A percentile compares a stretch with the other conserved stretches of the same genome.
These are phyloP conservation scores for Fusarium kyushuense DNA, from an alignment of 2,329 filamentous ascomycete species.

Conservation along the genomic window DNA sequence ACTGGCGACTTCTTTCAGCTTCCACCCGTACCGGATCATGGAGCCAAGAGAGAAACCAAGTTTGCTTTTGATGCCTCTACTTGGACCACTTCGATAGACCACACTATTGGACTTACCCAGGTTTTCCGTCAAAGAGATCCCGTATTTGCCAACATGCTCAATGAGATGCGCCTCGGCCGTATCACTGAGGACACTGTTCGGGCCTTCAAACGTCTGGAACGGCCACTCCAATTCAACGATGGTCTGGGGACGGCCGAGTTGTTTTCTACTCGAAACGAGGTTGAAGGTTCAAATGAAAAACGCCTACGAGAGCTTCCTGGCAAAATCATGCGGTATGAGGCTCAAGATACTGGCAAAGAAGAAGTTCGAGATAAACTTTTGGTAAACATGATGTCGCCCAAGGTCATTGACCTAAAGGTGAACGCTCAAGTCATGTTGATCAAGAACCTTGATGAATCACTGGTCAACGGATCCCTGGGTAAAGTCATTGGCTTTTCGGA, in stretches of 20 bases:
- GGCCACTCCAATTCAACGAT: constrained; percentile 79
- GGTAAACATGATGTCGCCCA: constrained; percentile 92
- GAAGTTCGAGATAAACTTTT: constrained; percentile 80
- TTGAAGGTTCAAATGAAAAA: constrained; percentile 84
- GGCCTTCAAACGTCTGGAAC: constrained; percentile 78
- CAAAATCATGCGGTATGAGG: constrained; percentile 74
- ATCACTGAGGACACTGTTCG: constrained; percentile 81
- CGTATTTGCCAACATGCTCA: constrained; percentile 92
- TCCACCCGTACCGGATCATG: constrained; percentile 87
- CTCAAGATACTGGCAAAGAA: constrained; percentile 80
- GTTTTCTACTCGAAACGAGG: constrained; percentile 90
- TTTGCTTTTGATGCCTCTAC: constrained; percentile 94
- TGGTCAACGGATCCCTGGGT: constrained; percentile 95
- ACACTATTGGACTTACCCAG: constrained; percentile 94
- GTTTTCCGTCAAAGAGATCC: constrained; percentile 96
- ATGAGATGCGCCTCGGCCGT: constrained; percentile 93
- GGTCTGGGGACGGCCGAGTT: constrained; percentile 81
- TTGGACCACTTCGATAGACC: constrained; percentile 92
- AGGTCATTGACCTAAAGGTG: constrained; percentile 82
- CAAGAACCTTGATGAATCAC: constrained; percentile 94
- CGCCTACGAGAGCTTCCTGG: constrained; percentile 81
- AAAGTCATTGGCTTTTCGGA: constrained; percentile 70
- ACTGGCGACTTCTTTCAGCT: constrained; percentile 99
- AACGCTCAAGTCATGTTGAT: constrained; percentile 99
- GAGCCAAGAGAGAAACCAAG: constrained; percentile 74